Evolutionary conservation across 2,329 filamentous ascomycete species (phyloP).

Genomic region (Fusarium sp.): DNA sequence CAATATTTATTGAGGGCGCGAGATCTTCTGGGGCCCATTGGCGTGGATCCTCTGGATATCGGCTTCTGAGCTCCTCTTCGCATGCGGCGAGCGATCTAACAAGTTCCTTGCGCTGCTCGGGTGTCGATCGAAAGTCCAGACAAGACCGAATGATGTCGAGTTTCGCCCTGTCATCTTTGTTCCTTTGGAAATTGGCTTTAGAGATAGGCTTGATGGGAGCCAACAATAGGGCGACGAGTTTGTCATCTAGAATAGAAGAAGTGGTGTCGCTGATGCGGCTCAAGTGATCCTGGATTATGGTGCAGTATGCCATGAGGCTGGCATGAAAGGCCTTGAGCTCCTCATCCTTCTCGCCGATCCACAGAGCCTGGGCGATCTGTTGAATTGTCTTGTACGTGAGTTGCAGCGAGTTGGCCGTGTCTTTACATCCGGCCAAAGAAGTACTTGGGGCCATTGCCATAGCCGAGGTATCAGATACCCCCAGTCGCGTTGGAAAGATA

Average conservation of each 20-base stretch:
- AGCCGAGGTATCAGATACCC: neutral
- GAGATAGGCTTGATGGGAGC: neutral
- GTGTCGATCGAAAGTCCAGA: conserved; percentile 7
- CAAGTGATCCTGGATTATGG: conserved; percentile 9
- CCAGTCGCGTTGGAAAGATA: too few species aligned
- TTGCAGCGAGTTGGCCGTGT: neutral
- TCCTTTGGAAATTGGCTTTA: neutral
- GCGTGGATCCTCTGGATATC: conserved; percentile 14
- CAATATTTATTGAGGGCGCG: conserved; percentile 1
- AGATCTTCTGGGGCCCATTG: conserved; percentile 13
- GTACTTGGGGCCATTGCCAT: neutral
- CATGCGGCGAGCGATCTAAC: neutral
- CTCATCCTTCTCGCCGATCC: conserved; percentile 7
- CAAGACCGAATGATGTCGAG: neutral
- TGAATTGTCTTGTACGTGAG: conserved; percentile 3
- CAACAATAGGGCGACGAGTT: neutral
- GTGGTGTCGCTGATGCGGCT: neutral
- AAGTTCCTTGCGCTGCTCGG: neutral
- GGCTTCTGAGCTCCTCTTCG: conserved; percentile 11
- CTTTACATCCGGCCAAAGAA: too few species aligned
- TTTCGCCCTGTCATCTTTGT: neutral
- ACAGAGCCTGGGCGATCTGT: neutral
- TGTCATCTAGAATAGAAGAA: neutral
- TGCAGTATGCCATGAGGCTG: conserved; percentile 7
- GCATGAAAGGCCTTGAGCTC: conserved; percentile 6